phyloP scores from a whole-genome alignment of 139 green algal genomes.

The Nannochloris sp. region DNA sequence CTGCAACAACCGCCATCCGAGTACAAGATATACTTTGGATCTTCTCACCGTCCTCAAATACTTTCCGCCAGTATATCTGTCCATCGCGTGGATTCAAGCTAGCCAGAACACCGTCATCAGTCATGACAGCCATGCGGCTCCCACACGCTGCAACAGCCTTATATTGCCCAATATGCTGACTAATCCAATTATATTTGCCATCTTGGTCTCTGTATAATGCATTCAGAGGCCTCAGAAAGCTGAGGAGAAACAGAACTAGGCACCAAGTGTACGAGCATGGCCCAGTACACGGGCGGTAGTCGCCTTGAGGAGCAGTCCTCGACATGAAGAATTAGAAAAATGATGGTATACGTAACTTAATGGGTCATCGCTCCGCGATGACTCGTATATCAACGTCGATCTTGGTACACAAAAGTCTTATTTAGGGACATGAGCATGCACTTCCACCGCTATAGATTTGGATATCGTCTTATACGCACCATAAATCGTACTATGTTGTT shows the following conservation, averaged over 20 bases:
- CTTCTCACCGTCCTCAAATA: not conserved
- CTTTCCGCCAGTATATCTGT: not conserved
- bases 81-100: not conserved
- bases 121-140: not conserved
- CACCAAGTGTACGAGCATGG: no score
- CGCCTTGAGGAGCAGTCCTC: no score
- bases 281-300: no score
- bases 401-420: no score
- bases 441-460: no score
- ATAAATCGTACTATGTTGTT: no score
- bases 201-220: constrained; percentile 61
- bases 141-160: constrained; percentile 5
- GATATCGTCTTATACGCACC: no score
- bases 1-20: not conserved
- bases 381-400: no score
- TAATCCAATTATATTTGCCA: constrained; percentile 63
- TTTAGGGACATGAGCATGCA: no score
- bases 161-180: constrained; percentile 47
- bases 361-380: no score
- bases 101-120: not conserved
- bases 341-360: no score
- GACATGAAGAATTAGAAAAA: no score
- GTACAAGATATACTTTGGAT: not conserved
- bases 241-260: not conserved
- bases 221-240: not conserved